Percentiles rank a stretch among this genome's conserved stretches.
Evolutionary conservation across 345 rosid genomes (phyloP).

Genomic region (Mercurialis annua): DNA sequence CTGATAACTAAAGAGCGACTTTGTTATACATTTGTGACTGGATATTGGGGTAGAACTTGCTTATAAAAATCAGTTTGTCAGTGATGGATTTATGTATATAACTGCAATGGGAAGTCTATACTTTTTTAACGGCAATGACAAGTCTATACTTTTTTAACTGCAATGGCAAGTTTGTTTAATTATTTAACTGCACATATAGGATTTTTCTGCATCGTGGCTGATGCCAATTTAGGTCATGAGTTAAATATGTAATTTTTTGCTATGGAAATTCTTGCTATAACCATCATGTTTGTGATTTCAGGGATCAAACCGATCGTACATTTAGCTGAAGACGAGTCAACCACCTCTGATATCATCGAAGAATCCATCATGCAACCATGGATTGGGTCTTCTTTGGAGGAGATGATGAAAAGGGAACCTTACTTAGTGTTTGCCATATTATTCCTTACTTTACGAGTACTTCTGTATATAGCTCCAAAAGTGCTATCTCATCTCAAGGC

Average conservation of each 20-base stretch:
- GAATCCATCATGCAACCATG: conserved; percentile 33
- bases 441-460: conserved; percentile 51
- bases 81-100: too few relatives aligned
- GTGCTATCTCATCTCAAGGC: conserved; percentile 50
- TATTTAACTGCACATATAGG: too few relatives aligned
- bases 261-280: too few relatives aligned
- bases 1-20: too few relatives aligned
- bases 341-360: conserved; percentile 13
- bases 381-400: conserved; percentile 35
- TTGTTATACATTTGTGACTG: too few relatives aligned
- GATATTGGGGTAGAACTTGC: too few relatives aligned
- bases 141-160: too few relatives aligned
- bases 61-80: too few relatives aligned
- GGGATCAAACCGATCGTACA: conserved; percentile 59
- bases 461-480: conserved; percentile 43
- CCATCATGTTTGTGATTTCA: conserved; percentile 27
- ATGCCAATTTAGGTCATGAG: not conserved
- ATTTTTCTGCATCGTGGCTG: too few relatives aligned
- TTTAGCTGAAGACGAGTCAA: conserved; percentile 38
- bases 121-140: too few relatives aligned
- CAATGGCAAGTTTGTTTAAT: too few relatives aligned
- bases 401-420: conserved; percentile 51
- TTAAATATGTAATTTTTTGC: not conserved
- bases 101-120: too few relatives aligned
- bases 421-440: conserved; percentile 49